Base-by-base conservation (phyloP, 176 grass and related monocot species). In the Paspalum vaginatum region DNA sequence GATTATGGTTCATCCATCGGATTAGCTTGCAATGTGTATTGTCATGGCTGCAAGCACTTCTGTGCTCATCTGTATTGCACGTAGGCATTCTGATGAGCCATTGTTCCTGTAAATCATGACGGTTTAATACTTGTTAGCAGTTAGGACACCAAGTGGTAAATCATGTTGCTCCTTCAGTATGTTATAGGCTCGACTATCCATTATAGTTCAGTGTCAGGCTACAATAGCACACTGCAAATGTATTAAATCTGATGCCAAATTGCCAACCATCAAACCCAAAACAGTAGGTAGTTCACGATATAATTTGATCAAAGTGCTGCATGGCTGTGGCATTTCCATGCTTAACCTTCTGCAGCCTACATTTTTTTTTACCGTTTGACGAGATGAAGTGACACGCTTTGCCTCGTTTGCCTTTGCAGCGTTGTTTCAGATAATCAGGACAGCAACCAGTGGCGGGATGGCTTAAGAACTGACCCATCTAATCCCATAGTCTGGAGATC, bases 361-460 rank as follows among this genome's bases (percentile, higher is more conserved):
- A 26, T 20, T 55, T 55, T 67, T 49, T 1, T 50, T 5, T 24
- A 76, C 37, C 15, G 1, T 40, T 8, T 14, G 5, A 7, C 49
- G 26, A 17, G 6, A 44, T 43, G 27, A 61, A 44, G 1, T 38
- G 5, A 87, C 75, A 43, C 0, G 0, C 17, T 50, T 6, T 4
- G 3, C 2, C 14, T 40, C 10, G 41, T 68, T 6, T 73, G 16
- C 56, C 16, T 80, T 18, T 79, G 71, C 89, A 91, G 89, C 89
- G 9, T 75, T 91, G 58, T 91, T 91, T 67, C 89, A 91, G 85
- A 87, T 91, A 66, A 91, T 91, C 72, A 80, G 89, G 81, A 91
- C 81, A 0, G 89, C 85, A 0, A 84, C 85, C 16, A 91, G 77
- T 6, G 77, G 89, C 0, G 89, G 89, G 20, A 48, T 87, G 85